Evolutionary conservation across 768 basidiomycete species (phyloP), one percentile per base, ranked within the genome.

Genomic region (Leccinum variicolor): DNA sequence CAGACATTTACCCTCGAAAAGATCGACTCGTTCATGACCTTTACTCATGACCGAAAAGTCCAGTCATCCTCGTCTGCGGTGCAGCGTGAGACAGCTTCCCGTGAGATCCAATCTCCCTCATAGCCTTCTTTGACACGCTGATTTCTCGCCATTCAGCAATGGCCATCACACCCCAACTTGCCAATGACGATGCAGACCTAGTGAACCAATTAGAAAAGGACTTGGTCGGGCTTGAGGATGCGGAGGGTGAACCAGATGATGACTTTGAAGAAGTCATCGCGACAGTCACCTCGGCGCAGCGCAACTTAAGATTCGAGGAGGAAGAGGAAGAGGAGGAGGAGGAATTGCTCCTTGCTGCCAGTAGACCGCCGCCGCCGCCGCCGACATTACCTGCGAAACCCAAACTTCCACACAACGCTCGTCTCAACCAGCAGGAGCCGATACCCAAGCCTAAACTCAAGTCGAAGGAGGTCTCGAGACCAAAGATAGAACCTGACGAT

Each of bases 1-100:
- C 63, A 91, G 89, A 80, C 78, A 53, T 88, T 84, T 64, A 87
- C 84, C 10, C 74, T 91, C 19, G 90, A 92, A 75, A 90, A 89
- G 67, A 70, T 92, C 4, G 90, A 91, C 53, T 84, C 87, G 4
- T 79, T 75, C 56, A 74, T 89, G 29, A 74, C 65, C n/a, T 74
- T 90, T 7, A 78, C 70, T 23, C 82, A 80, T 63, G 81, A 83
- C 50, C 74, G 79, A 46, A 84, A 81, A 63, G 63, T 68, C 54
- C 60, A 69, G 64, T 23, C 72, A 58, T 53, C 68, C 49, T 52
- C 63, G 59, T 71, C 60, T 23, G 39, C 60, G 28, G 46, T 56
- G 31, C 57, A 47, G 41, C 58, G 52, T 15, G 65, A 67, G 28
- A 53, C 50, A 14, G 60, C 58, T 23, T 64, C 69, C 57, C 56